phyloP scores from a whole-genome alignment of 805 yeast species.

The Torulaspora indica region DNA sequence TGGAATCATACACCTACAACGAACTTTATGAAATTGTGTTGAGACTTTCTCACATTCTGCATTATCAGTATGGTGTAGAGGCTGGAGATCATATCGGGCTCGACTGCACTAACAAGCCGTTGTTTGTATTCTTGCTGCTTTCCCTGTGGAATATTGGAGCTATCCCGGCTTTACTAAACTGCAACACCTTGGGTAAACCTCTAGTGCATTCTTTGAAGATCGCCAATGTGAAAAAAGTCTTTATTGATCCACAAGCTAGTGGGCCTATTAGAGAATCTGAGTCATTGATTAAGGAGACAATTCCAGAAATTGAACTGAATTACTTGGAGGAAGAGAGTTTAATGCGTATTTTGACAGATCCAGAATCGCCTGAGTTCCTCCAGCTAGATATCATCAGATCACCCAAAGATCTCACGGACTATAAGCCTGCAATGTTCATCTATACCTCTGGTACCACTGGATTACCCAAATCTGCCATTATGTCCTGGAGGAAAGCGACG shows the following conservation, averaged over 20 bases:
- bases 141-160: conserved; percentile 92
- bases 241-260: conserved; percentile 69
- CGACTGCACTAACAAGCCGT: conserved; percentile 76
- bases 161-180: conserved; percentile 78
- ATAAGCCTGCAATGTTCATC: conserved; percentile 64
- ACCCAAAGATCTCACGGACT: conserved; percentile 47
- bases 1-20: conserved; percentile 63
- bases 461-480: conserved; percentile 85
- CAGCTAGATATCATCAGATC: conserved; percentile 56
- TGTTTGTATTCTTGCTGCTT: conserved; percentile 74
- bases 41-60: conserved; percentile 60
- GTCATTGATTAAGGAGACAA: conserved; percentile 35
- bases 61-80: conserved; percentile 56
- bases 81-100: conserved; percentile 67
- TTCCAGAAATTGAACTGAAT: conserved; percentile 43
- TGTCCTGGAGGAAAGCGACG: conserved; percentile 83
- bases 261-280: conserved; percentile 50
- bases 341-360: conserved; percentile 38
- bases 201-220: conserved; percentile 74
- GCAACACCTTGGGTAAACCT: conserved; percentile 67
- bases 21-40: conserved; percentile 65
- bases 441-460: conserved; percentile 96
- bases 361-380: conserved; percentile 46
- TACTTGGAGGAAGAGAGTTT: conserved; percentile 52
- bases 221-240: conserved; percentile 57